Evolutionary conservation across 2,329 filamentous ascomycete genomes (phyloP).

Genomic region (Trichoderma harzianum): DNA sequence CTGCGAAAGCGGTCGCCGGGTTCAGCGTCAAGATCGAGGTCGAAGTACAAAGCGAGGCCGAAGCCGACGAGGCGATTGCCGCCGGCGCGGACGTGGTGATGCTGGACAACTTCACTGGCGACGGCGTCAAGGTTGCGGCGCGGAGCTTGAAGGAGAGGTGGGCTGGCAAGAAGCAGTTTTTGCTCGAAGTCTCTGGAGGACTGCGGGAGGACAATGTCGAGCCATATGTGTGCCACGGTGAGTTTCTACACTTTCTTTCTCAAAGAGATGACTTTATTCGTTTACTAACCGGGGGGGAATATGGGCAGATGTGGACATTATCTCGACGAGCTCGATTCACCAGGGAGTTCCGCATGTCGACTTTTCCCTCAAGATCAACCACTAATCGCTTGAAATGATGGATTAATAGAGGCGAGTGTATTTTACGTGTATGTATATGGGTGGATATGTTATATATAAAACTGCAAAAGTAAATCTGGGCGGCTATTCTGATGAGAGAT

Average conservation of each 20-base stretch:
- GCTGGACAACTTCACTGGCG: constrained; percentile 90
- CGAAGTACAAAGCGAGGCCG: constrained; percentile 82
- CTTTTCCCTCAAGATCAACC: constrained; percentile 85
- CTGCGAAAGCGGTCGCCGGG: constrained; percentile 79
- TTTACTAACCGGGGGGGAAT: background rate
- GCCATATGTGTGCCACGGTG: constrained; percentile 72
- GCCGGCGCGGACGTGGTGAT: constrained; percentile 95
- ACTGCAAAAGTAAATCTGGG: background rate
- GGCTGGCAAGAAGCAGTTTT: constrained; percentile 67
- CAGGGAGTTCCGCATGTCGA: constrained; percentile 93
- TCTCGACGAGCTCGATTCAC: constrained; percentile 95
- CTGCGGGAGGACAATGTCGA: constrained; percentile 81
- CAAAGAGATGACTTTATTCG: background rate
- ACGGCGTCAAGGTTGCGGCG: constrained; percentile 73
- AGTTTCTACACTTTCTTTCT: constrained; percentile 30
- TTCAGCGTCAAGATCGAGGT: constrained; percentile 96
- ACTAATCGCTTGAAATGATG: background rate
- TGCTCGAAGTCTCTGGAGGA: constrained; percentile 91
- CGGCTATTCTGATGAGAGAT: background rate
- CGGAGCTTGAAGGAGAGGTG: constrained; percentile 74
- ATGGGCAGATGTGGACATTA: constrained; percentile 78
- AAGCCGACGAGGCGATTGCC: constrained; percentile 85
- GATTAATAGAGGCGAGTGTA: background rate
- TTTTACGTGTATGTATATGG: constrained; percentile 1
- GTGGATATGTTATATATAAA: background rate